A percentile compares a stretch with the other conserved stretches of the same genome.
Evolutionary conservation across 306 rosid species (phyloP).

Genomic region (Pachyrhizus erosus): DNA sequence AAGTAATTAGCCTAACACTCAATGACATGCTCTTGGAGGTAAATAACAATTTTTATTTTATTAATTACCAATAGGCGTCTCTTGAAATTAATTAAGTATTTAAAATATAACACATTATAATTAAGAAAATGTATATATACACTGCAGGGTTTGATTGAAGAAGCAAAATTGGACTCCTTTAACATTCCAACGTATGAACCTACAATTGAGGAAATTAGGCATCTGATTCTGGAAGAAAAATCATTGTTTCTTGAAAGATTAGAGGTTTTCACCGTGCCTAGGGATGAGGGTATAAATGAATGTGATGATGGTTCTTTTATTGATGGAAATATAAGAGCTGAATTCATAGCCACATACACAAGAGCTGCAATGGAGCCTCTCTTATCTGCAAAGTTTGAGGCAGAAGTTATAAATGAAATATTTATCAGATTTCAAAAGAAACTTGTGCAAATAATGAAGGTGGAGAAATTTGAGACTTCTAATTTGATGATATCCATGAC

Average conservation of each 20-base stretch:
- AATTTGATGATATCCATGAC: background rate
- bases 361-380: constrained; percentile 16
- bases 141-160: constrained; percentile 32
- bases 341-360: background rate
- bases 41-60: background rate
- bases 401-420: background rate
- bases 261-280: background rate
- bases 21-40: constrained; percentile 56
- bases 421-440: background rate
- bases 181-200: constrained; percentile 16
- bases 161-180: constrained; percentile 32
- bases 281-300: constrained; percentile 36
- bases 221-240: constrained; percentile 30
- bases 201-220: constrained; percentile 3
- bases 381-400: background rate
- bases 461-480: background rate
- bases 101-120: background rate
- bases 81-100: background rate
- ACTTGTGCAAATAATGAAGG: constrained; percentile 2
- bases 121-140: background rate
- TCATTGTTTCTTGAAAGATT: constrained; percentile 6
- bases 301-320: background rate
- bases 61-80: background rate
- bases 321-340: constrained; percentile 28
- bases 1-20: background rate